Base-by-base conservation (phyloP, 2,329 filamentous ascomycete genomes). In the Emmonsia crescens region DNA sequence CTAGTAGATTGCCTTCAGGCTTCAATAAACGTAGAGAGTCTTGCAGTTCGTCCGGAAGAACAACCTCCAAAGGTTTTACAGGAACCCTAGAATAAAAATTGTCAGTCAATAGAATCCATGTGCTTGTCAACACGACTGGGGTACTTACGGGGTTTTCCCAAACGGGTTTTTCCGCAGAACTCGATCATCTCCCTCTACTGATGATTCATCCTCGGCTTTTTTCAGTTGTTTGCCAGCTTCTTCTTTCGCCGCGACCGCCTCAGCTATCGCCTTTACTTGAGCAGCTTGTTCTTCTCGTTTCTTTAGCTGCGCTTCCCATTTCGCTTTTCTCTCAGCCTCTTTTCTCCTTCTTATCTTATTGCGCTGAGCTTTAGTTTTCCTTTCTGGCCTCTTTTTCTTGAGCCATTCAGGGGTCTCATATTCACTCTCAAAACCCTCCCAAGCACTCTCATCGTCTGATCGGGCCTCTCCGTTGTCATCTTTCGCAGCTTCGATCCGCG, bases 1-100 rank as follows among this genome's bases (percentile, higher is more conserved):
- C 91, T 68, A 99, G 80, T 46, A 96, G 78, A 72, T 96, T 97
- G n/a, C 94, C 94, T 75, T 99, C 94, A 0, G 94, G 94, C 75
- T 93, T 96, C 66, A 96, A 77, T 71, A 91, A 76, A 71, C 94
- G 76, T 70, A 96, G 77, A 57, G 91, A 87, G 71, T 96, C 84
- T 75, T 96, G 82, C 70, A 94, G 75, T 78, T 99, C 85, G 76
- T 97, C 85, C 48, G 91, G 83, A 64, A 96, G 75, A 64, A 96
- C 81, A 68, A 96, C 74, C 75, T 96, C 85, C 69, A 97, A 78
- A 65, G 89, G 80, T 73, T 89, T 89, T 71, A 94, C 87, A 0
- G 90, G 91, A 52, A 69, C 69, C 57, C 75, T 77, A 51, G 27
- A 21, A 10, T 38, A 59, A 19, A 38, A 33, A 29, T 24, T 19